Evolutionary conservation across 768 basidiomycete species (phyloP), one percentile per base, ranked within the genome.

Genomic region (Polyporus arcularius): DNA sequence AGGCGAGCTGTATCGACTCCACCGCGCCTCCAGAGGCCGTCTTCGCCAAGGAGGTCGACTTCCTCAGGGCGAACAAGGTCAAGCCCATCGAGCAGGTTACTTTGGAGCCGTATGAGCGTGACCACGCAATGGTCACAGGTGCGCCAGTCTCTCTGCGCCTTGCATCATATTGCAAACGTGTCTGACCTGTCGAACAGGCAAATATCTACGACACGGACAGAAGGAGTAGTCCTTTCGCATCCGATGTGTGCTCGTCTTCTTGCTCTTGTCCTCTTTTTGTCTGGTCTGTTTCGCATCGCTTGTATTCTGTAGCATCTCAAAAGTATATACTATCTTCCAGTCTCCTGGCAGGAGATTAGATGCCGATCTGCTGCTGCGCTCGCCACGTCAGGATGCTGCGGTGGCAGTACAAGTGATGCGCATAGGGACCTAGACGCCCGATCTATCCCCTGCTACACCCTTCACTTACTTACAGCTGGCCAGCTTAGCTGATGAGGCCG

Each of bases 1-100:
- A 99, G 80, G 97, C 97, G 32, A 94, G 91, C 69, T 99, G 97
- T 81, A 90, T 99, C 74, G 97, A 99, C 76, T 98, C 94, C 45
- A 98, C 96, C n/a, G 84, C 84, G 3, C 86, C 93, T 2, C 87
- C 97, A 10, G 92, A 94, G 64, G 87, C 86, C 28, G 89, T 98
- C 49, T 99, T 98, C 68, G 89, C 93, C 1, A 76, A 82, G 40
- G 94, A 98, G 76, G 90, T 98, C 43, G 85, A 94, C 72, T 83
- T 78, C 63, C 79, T 98, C 70, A 86, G 89, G 73, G 80, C 82
- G 49, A 81, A 80, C 70, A 88, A 86, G 67, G 88, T 99, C 78
- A 98, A 95, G 80, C 95, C 97, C 14, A 79, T 95, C 51, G 95
- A 98, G 72, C 96, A 98, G 79, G 86, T 98, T 1, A 97, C 96